Evolutionary conservation across 2,329 filamentous ascomycete species (phyloP).

Genomic region (Ramularia endophylla): DNA sequence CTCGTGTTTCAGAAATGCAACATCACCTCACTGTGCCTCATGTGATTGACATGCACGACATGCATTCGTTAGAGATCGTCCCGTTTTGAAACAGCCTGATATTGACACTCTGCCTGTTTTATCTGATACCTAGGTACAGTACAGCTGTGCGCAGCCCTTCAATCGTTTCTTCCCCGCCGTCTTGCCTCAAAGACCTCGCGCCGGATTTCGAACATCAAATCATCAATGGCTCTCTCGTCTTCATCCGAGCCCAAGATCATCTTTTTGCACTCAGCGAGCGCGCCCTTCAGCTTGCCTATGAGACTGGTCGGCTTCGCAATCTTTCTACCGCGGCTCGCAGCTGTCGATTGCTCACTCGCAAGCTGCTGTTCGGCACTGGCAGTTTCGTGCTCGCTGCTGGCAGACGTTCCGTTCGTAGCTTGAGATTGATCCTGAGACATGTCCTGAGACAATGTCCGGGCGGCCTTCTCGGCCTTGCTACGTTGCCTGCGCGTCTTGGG

Average conservation of each 20-base stretch:
- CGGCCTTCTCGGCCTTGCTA: conserved; percentile 21
- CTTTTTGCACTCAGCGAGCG: conserved; percentile 55
- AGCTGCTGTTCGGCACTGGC: conserved; percentile 8
- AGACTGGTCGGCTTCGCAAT: conserved; percentile 45
- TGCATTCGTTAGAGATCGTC: too few species aligned
- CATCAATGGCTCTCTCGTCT: conserved; percentile 66
- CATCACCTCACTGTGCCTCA: too few species aligned
- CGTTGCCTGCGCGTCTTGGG: conserved; percentile 22
- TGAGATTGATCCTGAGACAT: not conserved
- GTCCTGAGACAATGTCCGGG: not conserved
- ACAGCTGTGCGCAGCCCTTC: too few species aligned
- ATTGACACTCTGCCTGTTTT: too few species aligned
- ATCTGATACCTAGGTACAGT: too few species aligned
- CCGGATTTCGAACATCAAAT: conserved; percentile 73
- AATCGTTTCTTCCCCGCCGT: conserved; percentile 1
- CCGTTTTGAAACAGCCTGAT: too few species aligned
- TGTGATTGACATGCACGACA: too few species aligned
- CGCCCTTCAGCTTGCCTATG: conserved; percentile 47
- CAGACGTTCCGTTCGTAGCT: conserved; percentile 19
- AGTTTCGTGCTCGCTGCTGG: conserved; percentile 2
- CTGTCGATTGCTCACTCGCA: not conserved
- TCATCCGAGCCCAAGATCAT: conserved; percentile 58
- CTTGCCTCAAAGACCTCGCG: conserved; percentile 65
- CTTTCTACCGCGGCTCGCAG: conserved; percentile 20
- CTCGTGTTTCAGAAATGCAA: too few species aligned